phyloP scores from a whole-genome alignment of 2,329 filamentous ascomycete genomes.

The Beauveria bassiana region DNA sequence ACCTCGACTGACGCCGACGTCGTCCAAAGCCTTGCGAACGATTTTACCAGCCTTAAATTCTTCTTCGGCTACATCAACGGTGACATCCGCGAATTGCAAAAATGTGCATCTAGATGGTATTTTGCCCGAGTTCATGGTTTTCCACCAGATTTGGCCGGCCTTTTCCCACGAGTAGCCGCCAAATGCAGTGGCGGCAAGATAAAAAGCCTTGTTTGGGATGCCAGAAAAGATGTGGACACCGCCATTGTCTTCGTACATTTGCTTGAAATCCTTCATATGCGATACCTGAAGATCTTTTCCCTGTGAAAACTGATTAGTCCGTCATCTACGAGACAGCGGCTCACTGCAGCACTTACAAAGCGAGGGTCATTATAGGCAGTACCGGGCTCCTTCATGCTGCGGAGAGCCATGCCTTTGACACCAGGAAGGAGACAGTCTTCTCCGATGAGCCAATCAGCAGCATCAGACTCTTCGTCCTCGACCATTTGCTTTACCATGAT shows the following conservation, averaged over 20 bases:
- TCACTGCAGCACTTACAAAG: constrained; percentile 28
- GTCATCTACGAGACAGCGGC: neutral
- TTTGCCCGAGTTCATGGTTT: constrained; percentile 36
- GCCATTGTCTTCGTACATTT: constrained; percentile 37
- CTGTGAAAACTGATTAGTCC: constrained; percentile 18
- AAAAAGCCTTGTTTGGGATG: constrained; percentile 52
- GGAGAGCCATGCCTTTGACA: constrained; percentile 43
- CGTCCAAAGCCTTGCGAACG: constrained; percentile 39
- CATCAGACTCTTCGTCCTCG: constrained; percentile 34
- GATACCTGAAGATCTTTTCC: constrained; percentile 46
- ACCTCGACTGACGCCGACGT: constrained; percentile 33
- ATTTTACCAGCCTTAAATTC: constrained; percentile 35
- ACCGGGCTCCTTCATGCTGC: constrained; percentile 47
- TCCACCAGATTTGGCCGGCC: constrained; percentile 46
- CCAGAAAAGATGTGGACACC: constrained; percentile 50
- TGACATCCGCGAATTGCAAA: constrained; percentile 41
- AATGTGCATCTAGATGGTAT: constrained; percentile 36
- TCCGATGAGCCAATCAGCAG: constrained; percentile 48
- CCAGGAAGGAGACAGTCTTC: constrained; percentile 43
- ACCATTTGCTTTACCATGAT: constrained; percentile 49
- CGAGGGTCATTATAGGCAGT: constrained; percentile 45
- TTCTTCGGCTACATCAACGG: constrained; percentile 36
- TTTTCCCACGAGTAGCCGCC: constrained; percentile 48
- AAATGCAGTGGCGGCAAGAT: constrained; percentile 37
- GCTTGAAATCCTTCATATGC: constrained; percentile 36